phyloP scores from a whole-genome alignment of 2,329 filamentous ascomycete species.

The Verticillium isaacii region DNA sequence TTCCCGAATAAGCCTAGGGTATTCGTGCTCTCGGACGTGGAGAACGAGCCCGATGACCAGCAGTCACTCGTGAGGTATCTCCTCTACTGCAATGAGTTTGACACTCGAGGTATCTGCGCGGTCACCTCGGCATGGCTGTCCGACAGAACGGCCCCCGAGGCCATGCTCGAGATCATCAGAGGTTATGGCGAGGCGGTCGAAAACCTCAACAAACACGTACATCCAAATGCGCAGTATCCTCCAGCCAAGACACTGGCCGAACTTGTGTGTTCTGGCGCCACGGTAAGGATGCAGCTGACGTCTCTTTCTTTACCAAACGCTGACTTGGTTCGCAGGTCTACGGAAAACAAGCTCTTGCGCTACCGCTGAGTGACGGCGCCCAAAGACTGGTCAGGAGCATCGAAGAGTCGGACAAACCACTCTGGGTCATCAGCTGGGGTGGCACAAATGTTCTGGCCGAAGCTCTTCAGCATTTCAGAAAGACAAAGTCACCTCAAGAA shows the following conservation, averaged over 20 bases:
- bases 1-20: constrained; percentile 22
- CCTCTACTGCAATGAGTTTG: constrained; percentile 38
- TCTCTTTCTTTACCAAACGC: constrained; percentile 12
- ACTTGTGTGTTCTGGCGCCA: too few relatives aligned
- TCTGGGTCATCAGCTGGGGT: constrained; percentile 49
- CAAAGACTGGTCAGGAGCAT: constrained; percentile 30
- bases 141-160: constrained; percentile 32
- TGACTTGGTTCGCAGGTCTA: constrained; percentile 26
- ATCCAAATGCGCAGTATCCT: constrained; percentile 35
- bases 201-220: constrained; percentile 42
- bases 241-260: too few relatives aligned
- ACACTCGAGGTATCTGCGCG: constrained; percentile 35
- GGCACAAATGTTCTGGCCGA: constrained; percentile 47
- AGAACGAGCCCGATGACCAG: constrained; percentile 39
- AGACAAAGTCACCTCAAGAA: constrained; percentile 21
- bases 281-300: too few relatives aligned
- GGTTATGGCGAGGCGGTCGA: constrained; percentile 36
- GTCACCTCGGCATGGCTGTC: constrained; percentile 39
- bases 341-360: constrained; percentile 22
- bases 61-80: constrained; percentile 38
- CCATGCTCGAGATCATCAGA: constrained; percentile 24
- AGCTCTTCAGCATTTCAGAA: constrained; percentile 34
- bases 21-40: constrained; percentile 36
- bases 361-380: constrained; percentile 29
- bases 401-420: constrained; percentile 26